phyloP scores from a whole-genome alignment of 306 rosid species.

The Senna siamea region DNA sequence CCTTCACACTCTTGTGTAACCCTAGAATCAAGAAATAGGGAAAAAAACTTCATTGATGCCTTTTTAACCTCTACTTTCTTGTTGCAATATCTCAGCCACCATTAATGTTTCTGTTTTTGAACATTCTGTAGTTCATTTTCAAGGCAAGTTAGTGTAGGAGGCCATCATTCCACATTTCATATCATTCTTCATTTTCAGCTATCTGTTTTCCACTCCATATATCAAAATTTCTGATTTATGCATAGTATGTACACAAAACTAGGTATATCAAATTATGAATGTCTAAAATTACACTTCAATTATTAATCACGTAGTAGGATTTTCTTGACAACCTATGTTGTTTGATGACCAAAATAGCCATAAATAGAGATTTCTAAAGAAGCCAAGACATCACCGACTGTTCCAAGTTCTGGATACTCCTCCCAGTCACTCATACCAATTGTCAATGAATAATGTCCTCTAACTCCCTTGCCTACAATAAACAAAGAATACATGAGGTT shows the following conservation, averaged over 20 bases:
- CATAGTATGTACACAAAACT: slow-evolving; percentile 30
- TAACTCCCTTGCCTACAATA: slow-evolving; percentile 82
- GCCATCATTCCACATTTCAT: too few relatives aligned
- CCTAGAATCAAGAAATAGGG: too few relatives aligned
- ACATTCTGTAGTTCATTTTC: too few relatives aligned
- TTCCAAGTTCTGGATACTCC: slow-evolving; percentile 92
- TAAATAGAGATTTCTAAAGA: too few relatives aligned
- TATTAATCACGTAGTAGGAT: slow-evolving; percentile 42
- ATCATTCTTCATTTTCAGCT: too few relatives aligned
- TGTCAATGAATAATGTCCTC: slow-evolving; percentile 78
- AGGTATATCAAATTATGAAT: slow-evolving; percentile 17
- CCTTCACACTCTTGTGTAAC: too few relatives aligned
- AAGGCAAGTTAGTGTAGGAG: too few relatives aligned
- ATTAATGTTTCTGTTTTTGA: too few relatives aligned
- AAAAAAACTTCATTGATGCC: too few relatives aligned
- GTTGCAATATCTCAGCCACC: too few relatives aligned
- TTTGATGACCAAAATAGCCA: slow-evolving; percentile 75
- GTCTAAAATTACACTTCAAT: slow-evolving; percentile 23
- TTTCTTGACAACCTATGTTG: slow-evolving; percentile 75
- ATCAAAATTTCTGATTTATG: too few relatives aligned
- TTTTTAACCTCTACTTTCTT: too few relatives aligned
- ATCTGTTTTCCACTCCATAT: neutral
- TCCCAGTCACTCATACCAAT: slow-evolving; percentile 94
- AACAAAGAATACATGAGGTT: slow-evolving; percentile 61
- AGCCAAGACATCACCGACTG: slow-evolving; percentile 88